Percentiles rank a stretch among this genome's conserved stretches.
phyloP scores from a whole-genome alignment of 257 asterid genomes.

The Solanum neorickii region DNA sequence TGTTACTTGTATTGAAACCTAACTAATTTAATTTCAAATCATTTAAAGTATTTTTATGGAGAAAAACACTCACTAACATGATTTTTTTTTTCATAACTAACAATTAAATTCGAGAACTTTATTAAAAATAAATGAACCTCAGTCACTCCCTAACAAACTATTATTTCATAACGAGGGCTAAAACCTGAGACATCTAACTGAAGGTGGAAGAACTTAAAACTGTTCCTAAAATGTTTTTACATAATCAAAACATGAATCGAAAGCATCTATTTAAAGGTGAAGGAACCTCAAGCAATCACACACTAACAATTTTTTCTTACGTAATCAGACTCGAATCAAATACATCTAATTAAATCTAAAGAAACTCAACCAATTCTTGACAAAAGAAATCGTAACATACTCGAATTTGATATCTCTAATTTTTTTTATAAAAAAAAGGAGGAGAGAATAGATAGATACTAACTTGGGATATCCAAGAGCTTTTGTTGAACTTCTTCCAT shows the following conservation, averaged over 20 bases:
- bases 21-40: fast-evolving
- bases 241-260: fast-evolving
- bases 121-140: not conserved
- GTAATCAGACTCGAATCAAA: too few species aligned
- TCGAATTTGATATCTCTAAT: too few species aligned
- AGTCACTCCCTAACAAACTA: not conserved
- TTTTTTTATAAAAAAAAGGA: too few species aligned
- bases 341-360: too few species aligned
- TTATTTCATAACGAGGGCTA: not conserved
- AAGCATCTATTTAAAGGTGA: not conserved
- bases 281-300: too few species aligned
- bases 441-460: not conserved
- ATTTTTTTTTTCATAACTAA: not conserved
- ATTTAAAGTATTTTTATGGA: fast-evolving
- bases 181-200: not conserved
- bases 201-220: not conserved
- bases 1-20: fast-evolving
- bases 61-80: not conserved
- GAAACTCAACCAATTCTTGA: too few species aligned
- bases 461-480: not conserved
- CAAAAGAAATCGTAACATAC: too few species aligned
- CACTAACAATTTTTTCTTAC: too few species aligned
- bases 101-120: fast-evolving
- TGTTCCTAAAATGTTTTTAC: not conserved
- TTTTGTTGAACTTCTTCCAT: not conserved